phyloP scores from a whole-genome alignment of 345 rosid genomes.

The Citrus australasica region DNA sequence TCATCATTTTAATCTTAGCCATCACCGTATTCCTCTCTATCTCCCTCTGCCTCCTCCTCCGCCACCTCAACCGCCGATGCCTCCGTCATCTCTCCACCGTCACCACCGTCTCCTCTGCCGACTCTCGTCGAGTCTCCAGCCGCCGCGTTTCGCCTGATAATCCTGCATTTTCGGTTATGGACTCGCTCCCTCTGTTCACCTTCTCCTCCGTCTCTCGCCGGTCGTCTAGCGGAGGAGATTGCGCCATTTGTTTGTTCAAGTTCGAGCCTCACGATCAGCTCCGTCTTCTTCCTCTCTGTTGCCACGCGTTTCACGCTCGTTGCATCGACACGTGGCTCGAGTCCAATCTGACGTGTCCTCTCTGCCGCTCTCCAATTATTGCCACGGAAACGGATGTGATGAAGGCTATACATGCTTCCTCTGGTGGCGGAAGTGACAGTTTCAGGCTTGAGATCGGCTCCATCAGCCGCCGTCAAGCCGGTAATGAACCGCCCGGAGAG shows the following conservation, averaged over 20 bases:
- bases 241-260: slow-evolving; percentile 83
- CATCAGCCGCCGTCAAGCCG: slow-evolving; percentile 48
- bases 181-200: slow-evolving; percentile 77
- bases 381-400: slow-evolving; percentile 64
- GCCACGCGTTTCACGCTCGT: slow-evolving; percentile 80
- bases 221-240: slow-evolving; percentile 46
- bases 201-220: slow-evolving; percentile 68
- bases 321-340: slow-evolving; percentile 83
- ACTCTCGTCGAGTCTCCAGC: slow-evolving; percentile 28
- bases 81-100: slow-evolving; percentile 33
- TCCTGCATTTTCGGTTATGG: slow-evolving; percentile 32
- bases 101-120: slow-evolving; percentile 14
- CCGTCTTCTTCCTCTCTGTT: slow-evolving; percentile 81
- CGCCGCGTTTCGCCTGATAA: slow-evolving; percentile 52
- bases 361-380: slow-evolving; percentile 72
- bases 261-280: slow-evolving; percentile 75
- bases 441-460: slow-evolving; percentile 93
- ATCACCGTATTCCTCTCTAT: slow-evolving; percentile 56
- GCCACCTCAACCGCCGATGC: slow-evolving; percentile 59
- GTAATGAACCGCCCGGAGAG: slow-evolving; percentile 18
- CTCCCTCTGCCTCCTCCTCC: slow-evolving; percentile 68
- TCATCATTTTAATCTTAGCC: slow-evolving; percentile 57
- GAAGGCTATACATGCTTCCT: slow-evolving; percentile 37
- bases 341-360: slow-evolving; percentile 80
- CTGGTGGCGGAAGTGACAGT: slow-evolving; percentile 37